These are phyloP conservation scores for Gracilariopsis chorda DNA, from an alignment of 23 red algal genomes.

Conservation along the genomic window DNA sequence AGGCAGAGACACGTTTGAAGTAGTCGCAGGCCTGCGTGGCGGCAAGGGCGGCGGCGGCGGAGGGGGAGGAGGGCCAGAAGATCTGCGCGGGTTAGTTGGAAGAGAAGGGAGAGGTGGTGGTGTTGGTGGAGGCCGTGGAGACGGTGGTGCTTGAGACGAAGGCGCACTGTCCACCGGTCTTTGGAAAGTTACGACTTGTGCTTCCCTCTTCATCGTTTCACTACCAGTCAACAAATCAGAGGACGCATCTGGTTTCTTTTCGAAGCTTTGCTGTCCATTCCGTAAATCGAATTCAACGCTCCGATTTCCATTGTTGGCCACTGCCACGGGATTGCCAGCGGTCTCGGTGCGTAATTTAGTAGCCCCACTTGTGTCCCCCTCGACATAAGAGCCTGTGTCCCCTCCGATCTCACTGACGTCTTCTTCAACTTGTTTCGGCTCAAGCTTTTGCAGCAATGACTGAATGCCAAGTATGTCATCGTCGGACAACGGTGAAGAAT, in stretches of 20 bases:
- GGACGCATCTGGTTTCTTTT: background rate
- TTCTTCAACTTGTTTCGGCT: slow-evolving; percentile 65
- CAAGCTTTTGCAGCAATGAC: slow-evolving; percentile 58
- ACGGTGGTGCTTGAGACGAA: background rate
- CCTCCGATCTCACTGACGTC: slow-evolving; percentile 39
- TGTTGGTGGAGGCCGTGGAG: background rate
- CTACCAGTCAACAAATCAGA: background rate
- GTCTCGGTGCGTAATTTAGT: background rate
- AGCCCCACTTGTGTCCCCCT: background rate
- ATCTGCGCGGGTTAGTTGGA: background rate
- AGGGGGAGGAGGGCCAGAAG: background rate
- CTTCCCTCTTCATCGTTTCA: background rate
- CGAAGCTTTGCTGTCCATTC: background rate
- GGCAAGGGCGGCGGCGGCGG: slow-evolving; percentile 30
- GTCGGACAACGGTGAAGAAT: slow-evolving; percentile 32
- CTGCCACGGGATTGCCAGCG: background rate
- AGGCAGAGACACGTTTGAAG: background rate
- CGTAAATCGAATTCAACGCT: background rate
- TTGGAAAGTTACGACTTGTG: background rate
- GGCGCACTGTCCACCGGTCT: background rate
- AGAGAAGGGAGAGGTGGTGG: background rate
- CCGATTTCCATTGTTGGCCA: background rate
- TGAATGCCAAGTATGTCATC: slow-evolving; percentile 55
- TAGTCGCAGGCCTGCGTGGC: background rate
- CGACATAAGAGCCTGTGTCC: background rate